Evolutionary conservation across 345 rosid genomes (phyloP).

Genomic region (Linum lewisii): DNA sequence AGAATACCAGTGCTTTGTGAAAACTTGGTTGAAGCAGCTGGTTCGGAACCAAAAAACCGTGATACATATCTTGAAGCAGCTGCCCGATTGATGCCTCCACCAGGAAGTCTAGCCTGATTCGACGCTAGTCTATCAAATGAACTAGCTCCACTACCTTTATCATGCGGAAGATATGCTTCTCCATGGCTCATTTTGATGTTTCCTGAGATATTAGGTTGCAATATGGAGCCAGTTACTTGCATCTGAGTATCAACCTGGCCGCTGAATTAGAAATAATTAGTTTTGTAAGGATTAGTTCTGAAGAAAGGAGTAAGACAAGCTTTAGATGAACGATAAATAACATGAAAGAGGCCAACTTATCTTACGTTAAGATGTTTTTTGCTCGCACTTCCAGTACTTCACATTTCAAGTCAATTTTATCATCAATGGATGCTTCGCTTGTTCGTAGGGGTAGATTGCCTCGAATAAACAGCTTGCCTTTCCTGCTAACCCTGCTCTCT

Average conservation of each 20-base stretch:
- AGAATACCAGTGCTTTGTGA: constrained; percentile 48
- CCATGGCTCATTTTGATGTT: constrained; percentile 90
- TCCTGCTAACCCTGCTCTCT: constrained; percentile 88
- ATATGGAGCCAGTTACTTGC: constrained; percentile 84
- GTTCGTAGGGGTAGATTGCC: constrained; percentile 84
- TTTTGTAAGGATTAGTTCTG: neutral
- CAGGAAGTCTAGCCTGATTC: constrained; percentile 57
- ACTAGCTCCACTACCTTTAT: constrained; percentile 73
- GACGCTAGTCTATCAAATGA: constrained; percentile 65
- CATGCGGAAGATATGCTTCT: constrained; percentile 98
- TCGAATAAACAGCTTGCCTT: constrained; percentile 74
- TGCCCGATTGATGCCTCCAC: constrained; percentile 56
- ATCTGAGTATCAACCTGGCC: constrained; percentile 95
- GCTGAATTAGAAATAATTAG: constrained; percentile 36
- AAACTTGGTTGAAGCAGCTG: constrained; percentile 46
- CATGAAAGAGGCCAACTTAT: neutral
- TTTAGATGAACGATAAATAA: neutral
- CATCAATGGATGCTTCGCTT: constrained; percentile 61
- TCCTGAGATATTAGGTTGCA: constrained; percentile 94
- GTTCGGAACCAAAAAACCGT: constrained; percentile 63
- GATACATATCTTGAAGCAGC: constrained; percentile 87
- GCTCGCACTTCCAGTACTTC: constrained; percentile 93
- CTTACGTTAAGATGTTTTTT: constrained; percentile 74
- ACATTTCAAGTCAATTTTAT: constrained; percentile 89
- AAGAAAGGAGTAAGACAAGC: neutral